These are phyloP conservation scores for Oemleria cerasiformis DNA, from an alignment of 306 rosid species.

Conservation along the genomic window DNA sequence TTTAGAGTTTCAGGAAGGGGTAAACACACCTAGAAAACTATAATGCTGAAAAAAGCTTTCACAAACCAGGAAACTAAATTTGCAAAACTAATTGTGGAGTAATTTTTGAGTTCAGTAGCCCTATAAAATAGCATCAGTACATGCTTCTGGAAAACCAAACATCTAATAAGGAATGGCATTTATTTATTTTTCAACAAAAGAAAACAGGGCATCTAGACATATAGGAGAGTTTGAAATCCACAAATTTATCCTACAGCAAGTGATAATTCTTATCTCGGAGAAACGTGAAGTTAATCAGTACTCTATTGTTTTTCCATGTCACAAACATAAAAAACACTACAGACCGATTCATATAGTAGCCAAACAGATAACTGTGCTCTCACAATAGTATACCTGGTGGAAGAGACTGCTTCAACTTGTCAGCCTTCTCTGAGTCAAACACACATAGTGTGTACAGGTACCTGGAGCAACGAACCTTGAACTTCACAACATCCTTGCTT, in stretches of 20 bases:
- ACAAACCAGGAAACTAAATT: neutral
- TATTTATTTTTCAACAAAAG: no score
- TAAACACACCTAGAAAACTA: neutral
- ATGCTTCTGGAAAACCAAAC: neutral
- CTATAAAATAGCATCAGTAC: neutral
- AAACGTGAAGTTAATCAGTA: no score
- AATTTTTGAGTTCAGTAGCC: neutral
- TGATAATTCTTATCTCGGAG: no score
- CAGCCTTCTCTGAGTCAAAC: slow-evolving; percentile 46
- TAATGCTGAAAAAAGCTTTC: neutral
- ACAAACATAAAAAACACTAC: neutral
- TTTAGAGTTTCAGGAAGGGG: no score
- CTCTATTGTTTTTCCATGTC: neutral
- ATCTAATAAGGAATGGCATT: no score
- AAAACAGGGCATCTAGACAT: no score
- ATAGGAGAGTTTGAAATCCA: no score
- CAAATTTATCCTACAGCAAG: no score
- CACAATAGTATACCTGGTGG: slow-evolving; percentile 35
- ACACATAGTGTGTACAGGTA: slow-evolving; percentile 54
- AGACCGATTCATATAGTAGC: neutral
- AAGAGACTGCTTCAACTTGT: slow-evolving; percentile 53
- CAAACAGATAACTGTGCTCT: neutral
- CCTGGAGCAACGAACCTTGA: slow-evolving; percentile 50
- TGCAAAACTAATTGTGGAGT: neutral
- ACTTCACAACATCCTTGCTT: slow-evolving; percentile 47